Evolutionary conservation across 371 early-diverging fungal species (phyloP), one percentile per base, ranked within the genome.

Genomic region (Saksenaea oblongispora): DNA sequence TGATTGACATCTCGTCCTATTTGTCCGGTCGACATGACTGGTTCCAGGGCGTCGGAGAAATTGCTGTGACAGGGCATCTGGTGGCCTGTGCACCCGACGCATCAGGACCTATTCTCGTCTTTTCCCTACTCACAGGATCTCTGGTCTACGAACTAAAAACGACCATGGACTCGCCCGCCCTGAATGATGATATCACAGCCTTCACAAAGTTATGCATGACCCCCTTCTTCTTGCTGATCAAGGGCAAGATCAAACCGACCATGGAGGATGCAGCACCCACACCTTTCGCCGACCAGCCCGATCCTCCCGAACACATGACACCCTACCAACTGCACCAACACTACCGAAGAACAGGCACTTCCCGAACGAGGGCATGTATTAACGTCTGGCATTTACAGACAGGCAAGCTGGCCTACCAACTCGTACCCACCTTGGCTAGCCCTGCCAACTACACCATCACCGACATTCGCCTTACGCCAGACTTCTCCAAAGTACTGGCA

Each of bases 361-460:
- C 74, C 15, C 39, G 62, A 5, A 64, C 67, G 27, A 71, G 72
- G 53, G 72, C 77, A 7, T 86, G 85, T 59, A 74, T 86, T 5
- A 78, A 86, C 67, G 83, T 86, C 11, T 86, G 85, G 84, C 76
- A 82, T 53, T 51, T 86, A 24, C 76, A 77, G n/a, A 84, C 79
- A 0, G 84, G 84, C 1, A 66, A 80, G 17, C 61, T 80, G 15
- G 70, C 65, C 0, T 84, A 83, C 54, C 75, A 80, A 15, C 65
- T 86, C 5, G 66, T 79, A 81, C 34, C 64, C 0, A 62, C 39
- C 3, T 31, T 71, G 8, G 66, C 66, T 3, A 37, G 53, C 5
- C 65, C 70, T 10, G 55, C 64, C 27, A 34, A 61, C 1, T 76
- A 73, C 31, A 65, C 69, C 27, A 76, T 81, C 11, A 76, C 75